These are phyloP conservation scores for Trametes cinnabarina DNA, from an alignment of 768 basidiomycete species.

Conservation along the genomic window DNA sequence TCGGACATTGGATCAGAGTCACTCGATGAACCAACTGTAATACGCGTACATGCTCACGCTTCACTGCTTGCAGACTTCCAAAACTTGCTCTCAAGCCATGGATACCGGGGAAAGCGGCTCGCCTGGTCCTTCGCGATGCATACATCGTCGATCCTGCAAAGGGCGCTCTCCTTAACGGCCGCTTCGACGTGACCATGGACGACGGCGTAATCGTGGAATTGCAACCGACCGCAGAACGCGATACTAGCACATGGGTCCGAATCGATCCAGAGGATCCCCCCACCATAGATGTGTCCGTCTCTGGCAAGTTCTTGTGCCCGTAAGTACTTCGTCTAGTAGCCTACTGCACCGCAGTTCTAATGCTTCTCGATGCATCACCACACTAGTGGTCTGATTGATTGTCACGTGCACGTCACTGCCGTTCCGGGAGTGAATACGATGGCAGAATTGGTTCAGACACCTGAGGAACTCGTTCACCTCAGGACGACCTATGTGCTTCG, in stretches of 20 bases:
- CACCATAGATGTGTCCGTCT: conserved; percentile 29
- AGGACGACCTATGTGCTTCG: conserved; percentile 39
- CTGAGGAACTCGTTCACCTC: conserved; percentile 34
- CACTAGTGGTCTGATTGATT: conserved; percentile 41
- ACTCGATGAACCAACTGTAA: no score
- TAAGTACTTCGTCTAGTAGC: no score
- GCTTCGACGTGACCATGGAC: conserved; percentile 29
- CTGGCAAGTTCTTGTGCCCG: conserved; percentile 40
- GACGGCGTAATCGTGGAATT: conserved; percentile 32
- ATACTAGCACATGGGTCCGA: background rate
- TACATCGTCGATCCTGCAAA: conserved; percentile 34
- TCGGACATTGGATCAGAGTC: no score
- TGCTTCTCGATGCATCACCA: no score
- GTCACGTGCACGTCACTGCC: conserved; percentile 44
- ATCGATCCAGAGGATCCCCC: background rate
- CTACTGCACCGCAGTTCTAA: no score
- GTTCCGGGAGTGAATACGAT: conserved; percentile 40
- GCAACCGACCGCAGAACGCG: background rate
- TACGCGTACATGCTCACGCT: background rate
- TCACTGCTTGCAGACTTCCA: conserved; percentile 18
- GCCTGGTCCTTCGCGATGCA: conserved; percentile 33
- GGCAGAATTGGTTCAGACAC: conserved; percentile 33
- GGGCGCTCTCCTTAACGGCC: conserved; percentile 25
- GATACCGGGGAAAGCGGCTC: conserved; percentile 25
- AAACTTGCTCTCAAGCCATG: conserved; percentile 39